phyloP scores from a whole-genome alignment of 108 stramenopile genomes.

The Skeletonema menzelii region DNA sequence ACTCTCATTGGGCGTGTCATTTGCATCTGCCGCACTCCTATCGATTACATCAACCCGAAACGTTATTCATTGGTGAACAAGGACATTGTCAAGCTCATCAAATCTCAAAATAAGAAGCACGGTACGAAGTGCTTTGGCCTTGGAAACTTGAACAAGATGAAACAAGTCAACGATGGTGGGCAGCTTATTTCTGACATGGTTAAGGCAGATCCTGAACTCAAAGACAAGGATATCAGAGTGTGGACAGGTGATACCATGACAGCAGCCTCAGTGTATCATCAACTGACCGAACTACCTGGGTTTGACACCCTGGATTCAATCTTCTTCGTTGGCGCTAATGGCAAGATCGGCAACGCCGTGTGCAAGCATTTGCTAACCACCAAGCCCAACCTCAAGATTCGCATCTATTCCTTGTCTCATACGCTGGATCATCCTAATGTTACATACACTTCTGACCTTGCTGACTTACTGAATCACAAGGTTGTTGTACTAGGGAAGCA shows the following conservation, averaged over 20 bases:
- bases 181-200: slow-evolving; percentile 64
- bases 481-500: slow-evolving; percentile 67
- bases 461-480: slow-evolving; percentile 62
- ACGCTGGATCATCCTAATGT: slow-evolving; percentile 71
- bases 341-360: slow-evolving; percentile 72
- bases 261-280: slow-evolving; percentile 66
- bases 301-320: slow-evolving; percentile 53
- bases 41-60: slow-evolving; percentile 60
- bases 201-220: slow-evolving; percentile 56
- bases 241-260: slow-evolving; percentile 82
- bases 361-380: slow-evolving; percentile 52
- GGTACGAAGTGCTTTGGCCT: slow-evolving; percentile 68
- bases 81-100: slow-evolving; percentile 64
- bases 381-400: slow-evolving; percentile 63
- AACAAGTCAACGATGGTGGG: slow-evolving; percentile 76
- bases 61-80: slow-evolving; percentile 55
- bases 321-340: slow-evolving; percentile 75
- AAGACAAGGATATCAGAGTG: slow-evolving; percentile 65
- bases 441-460: slow-evolving; percentile 57
- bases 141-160: slow-evolving; percentile 80
- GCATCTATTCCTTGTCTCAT: slow-evolving; percentile 60
- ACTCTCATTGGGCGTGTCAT: slow-evolving; percentile 65
- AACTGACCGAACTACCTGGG: slow-evolving; percentile 57
- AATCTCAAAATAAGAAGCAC: slow-evolving; percentile 45
- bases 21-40: slow-evolving; percentile 61